Percentiles rank a stretch among this genome's conserved stretches.
phyloP scores from a whole-genome alignment of 257 asterid genomes.

The Coffea canephora region DNA sequence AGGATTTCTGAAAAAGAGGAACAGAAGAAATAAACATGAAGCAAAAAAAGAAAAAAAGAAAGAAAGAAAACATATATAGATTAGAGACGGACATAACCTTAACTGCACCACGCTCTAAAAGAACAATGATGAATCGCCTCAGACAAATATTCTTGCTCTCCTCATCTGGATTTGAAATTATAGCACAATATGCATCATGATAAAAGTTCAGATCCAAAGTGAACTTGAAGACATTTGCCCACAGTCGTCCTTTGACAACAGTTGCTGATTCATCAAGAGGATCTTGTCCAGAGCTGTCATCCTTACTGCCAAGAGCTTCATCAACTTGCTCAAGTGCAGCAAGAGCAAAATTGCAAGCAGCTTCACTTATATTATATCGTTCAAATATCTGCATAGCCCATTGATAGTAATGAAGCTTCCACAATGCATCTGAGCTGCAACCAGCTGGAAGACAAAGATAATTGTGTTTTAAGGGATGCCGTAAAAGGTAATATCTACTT shows the following conservation, averaged over 20 bases:
- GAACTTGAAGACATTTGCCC: constrained; percentile 89
- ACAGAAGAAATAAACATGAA: neutral
- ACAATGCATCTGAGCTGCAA: constrained; percentile 52
- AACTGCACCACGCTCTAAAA: constrained; percentile 80
- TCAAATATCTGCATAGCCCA: constrained; percentile 99
- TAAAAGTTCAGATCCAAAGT: constrained; percentile 67
- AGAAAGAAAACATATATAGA: constrained; percentile 10
- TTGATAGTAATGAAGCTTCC: constrained; percentile 91
- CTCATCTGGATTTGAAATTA: constrained; percentile 91
- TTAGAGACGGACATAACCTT: constrained; percentile 53
- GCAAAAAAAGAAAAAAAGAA: neutral
- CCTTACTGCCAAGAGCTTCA: constrained; percentile 59
- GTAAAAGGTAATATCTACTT: constrained; percentile 7
- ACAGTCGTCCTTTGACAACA: constrained; percentile 75
- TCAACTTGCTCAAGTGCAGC: constrained; percentile 98
- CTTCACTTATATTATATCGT: constrained; percentile 75
- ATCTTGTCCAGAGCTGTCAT: constrained; percentile 41
- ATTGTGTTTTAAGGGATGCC: constrained; percentile 7
- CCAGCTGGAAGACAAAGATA: constrained; percentile 47
- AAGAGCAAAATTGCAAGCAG: constrained; percentile 84
- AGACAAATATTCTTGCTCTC: constrained; percentile 86
- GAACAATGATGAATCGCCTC: constrained; percentile 94
- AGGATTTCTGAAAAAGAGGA: neutral
- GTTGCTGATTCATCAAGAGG: constrained; percentile 57
- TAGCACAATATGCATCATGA: constrained; percentile 91